A percentile compares a stretch with the other conserved stretches of the same genome.
These are phyloP conservation scores for Pythium guiyangense DNA, from an alignment of 352 stramenopile genomes.

Conservation along the genomic window DNA sequence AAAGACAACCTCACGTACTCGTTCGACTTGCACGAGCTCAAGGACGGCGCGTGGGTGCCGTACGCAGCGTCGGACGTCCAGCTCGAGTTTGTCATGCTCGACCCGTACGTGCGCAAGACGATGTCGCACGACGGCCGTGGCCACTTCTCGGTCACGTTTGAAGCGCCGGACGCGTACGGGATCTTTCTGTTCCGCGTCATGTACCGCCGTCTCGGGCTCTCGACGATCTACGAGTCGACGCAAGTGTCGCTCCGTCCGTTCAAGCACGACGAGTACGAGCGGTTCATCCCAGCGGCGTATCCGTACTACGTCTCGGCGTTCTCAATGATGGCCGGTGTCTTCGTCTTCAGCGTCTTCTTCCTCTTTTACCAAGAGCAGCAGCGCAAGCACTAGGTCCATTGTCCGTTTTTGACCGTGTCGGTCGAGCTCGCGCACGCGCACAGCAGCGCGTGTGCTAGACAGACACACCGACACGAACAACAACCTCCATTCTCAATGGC, in stretches of 20 bases:
- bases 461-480: too few relatives aligned
- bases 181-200: slow-evolving; percentile 93
- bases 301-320: slow-evolving; percentile 90
- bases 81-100: slow-evolving; percentile 95
- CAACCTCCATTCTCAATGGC: too few relatives aligned
- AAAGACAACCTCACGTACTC: slow-evolving; percentile 93
- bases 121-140: slow-evolving; percentile 66
- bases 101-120: slow-evolving; percentile 90
- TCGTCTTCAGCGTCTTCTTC: slow-evolving; percentile 89
- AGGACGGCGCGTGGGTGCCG: slow-evolving; percentile 69
- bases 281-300: slow-evolving; percentile 90
- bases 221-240: slow-evolving; percentile 76
- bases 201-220: slow-evolving; percentile 82
- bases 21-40: slow-evolving; percentile 86
- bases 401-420: not conserved
- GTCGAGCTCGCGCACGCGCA: too few relatives aligned
- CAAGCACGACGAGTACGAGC: slow-evolving; percentile 95
- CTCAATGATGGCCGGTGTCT: slow-evolving; percentile 89
- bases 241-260: slow-evolving; percentile 92
- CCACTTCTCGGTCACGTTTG: slow-evolving; percentile 76
- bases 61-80: slow-evolving; percentile 85
- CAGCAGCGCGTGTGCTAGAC: too few relatives aligned
- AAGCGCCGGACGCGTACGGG: slow-evolving; percentile 89
- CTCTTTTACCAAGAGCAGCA: slow-evolving; percentile 74
- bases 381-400: not conserved